Evolutionary conservation across 1,139 yeast species (phyloP), one percentile per base, ranked within the genome.

Genomic region (Pichiaceae sp.): DNA sequence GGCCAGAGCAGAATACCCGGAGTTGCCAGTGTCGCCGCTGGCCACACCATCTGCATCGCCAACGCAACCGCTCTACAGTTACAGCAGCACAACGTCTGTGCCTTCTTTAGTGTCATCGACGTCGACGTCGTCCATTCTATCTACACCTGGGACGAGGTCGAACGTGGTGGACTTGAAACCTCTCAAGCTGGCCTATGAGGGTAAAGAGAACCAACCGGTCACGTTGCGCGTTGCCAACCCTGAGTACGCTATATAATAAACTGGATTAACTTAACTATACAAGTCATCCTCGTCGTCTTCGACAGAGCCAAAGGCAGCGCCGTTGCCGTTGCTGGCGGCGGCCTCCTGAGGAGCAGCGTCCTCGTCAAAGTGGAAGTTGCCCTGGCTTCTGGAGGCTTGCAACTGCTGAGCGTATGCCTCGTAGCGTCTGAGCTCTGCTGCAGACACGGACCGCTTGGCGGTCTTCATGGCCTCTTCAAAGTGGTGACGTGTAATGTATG

Each of bases 381-480:
- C 64, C 63, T 81, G 91, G 41, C 99, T 98, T 64, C 98, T 84
- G 2, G 96, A 84, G 37, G 95, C 85, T 63, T 81, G 93, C 61
- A 93, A 73, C 66, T 91, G 96, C 63, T 87, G 96, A 39, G 98
- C 96, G 57, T 89, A 93, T 14, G 97, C 94, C 68, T 93, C 98
- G 60, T 93, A 93, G 67, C 98, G 91, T 66, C 99, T 91, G 56
- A 93, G 75, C 65, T 93, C 98, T 33, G 96, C 83, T 59, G 93
- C 98, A 33, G 94, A 80, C 40, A 93, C 98, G 39, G 96, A 87
- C 56, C 97, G 84, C 65, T 87, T 83, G 38, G 98, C 98, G 1
- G 97, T 87, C 78, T 89, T 87, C 98, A 93, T 93, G 36, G 99
- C 98, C 68, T 91, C 98, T 64, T 93, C 96, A 55, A 93, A 86